These are phyloP conservation scores for Raddia distichophylla DNA, from an alignment of 176 grass and related monocot species.

Conservation along the genomic window DNA sequence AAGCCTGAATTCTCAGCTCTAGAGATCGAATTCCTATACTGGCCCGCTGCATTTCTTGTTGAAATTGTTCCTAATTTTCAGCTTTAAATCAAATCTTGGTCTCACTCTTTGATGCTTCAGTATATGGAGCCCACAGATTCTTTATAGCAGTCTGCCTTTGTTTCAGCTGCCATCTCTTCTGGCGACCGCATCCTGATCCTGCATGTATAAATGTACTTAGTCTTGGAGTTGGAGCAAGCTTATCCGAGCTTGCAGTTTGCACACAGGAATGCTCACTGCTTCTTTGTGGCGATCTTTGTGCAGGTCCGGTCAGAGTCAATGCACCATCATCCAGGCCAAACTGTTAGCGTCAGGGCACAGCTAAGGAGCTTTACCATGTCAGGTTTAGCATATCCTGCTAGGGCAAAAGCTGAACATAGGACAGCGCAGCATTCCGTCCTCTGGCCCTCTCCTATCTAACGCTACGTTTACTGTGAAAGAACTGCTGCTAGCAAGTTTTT, in stretches of 20 bases:
- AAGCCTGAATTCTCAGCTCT: not conserved
- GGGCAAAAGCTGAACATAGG: not conserved
- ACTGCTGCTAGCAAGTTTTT: not conserved
- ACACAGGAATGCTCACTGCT: not conserved
- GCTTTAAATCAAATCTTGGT: not conserved
- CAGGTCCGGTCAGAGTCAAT: conserved; percentile 31
- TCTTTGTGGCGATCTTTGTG: conserved; percentile 16
- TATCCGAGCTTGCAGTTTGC: not conserved
- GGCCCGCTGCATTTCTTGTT: not conserved
- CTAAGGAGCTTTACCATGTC: not conserved
- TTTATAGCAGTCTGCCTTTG: not conserved
- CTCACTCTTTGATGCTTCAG: conserved; percentile 13
- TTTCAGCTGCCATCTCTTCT: not conserved
- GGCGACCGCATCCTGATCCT: not conserved
- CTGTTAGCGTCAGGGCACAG: not conserved
- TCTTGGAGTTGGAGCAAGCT: conserved; percentile 9
- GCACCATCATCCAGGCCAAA: conserved; percentile 16
- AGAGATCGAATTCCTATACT: not conserved
- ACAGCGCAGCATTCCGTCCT: not conserved
- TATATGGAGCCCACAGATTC: too few species aligned
- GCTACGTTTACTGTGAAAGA: not conserved
- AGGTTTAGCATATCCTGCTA: conserved; percentile 19
- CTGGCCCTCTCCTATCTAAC: not conserved
- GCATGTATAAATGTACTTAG: not conserved
- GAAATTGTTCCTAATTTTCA: not conserved